Conservation (phyloP, 2,329 filamentous ascomycete genomes). For the Tolypocladium sp. region DNA sequence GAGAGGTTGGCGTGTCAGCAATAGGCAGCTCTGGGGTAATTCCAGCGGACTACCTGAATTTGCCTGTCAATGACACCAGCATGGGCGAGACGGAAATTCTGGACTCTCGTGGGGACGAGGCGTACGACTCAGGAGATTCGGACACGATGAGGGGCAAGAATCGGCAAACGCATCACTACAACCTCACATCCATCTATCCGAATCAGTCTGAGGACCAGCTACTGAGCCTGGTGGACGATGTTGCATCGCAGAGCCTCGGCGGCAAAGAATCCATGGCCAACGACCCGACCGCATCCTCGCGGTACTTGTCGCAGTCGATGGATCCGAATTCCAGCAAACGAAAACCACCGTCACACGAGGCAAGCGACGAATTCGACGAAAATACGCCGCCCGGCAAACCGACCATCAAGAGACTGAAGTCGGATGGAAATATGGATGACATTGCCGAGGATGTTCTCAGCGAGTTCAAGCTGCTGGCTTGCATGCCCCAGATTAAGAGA, state of each 20-base stretch:
- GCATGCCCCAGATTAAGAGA: slow-evolving; percentile 39
- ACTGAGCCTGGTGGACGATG: slow-evolving; percentile 42
- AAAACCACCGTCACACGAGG: slow-evolving; percentile 38
- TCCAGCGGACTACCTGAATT: slow-evolving; percentile 36
- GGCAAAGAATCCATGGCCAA: slow-evolving; percentile 27
- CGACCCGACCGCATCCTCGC: slow-evolving; percentile 12
- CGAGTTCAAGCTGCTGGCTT: slow-evolving; percentile 37
- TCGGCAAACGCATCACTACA: slow-evolving; percentile 13
- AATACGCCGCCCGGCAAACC: slow-evolving; percentile 29
- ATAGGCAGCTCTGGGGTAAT: slow-evolving; percentile 45
- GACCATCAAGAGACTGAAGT: slow-evolving; percentile 46
- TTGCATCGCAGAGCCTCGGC: slow-evolving; percentile 46
- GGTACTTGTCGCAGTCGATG: slow-evolving; percentile 14
- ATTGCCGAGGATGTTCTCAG: slow-evolving; percentile 24
- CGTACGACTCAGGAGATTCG: slow-evolving; percentile 36
- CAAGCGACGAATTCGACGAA: slow-evolving; percentile 42
- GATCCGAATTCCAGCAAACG: slow-evolving; percentile 45
- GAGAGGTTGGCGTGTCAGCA: slow-evolving; percentile 44
- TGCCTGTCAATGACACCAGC: slow-evolving; percentile 32
- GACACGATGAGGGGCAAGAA: slow-evolving; percentile 15
- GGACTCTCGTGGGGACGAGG: slow-evolving; percentile 31
- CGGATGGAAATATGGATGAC: slow-evolving; percentile 31
- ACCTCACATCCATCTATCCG: slow-evolving; percentile 28
- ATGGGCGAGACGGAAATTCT: slow-evolving; percentile 30
- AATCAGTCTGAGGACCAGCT: slow-evolving; percentile 38